phyloP scores from a whole-genome alignment of 768 basidiomycete species.

The Amanita molliuscula region DNA sequence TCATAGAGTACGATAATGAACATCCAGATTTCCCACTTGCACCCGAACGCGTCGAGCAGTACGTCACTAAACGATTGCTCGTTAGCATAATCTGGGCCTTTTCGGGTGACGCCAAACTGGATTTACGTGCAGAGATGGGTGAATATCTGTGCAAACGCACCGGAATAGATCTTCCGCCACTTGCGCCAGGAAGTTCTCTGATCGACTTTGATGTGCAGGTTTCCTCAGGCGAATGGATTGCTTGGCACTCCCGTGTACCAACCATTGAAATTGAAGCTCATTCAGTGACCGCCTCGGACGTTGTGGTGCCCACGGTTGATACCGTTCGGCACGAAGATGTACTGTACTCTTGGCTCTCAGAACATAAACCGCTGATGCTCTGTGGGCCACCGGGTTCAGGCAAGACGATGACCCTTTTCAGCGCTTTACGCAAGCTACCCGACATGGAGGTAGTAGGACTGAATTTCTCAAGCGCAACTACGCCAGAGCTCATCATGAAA shows the following conservation, averaged over 20 bases:
- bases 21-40: conserved; percentile 92
- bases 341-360: conserved; percentile 95
- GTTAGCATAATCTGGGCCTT: conserved; percentile 97
- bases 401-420: conserved; percentile 99
- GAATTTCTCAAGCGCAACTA: conserved; percentile 98
- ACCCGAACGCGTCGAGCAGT: conserved; percentile 79
- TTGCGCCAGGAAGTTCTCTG: conserved; percentile 68
- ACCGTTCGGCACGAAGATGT: conserved; percentile 98
- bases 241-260: conserved; percentile 90
- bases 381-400: conserved; percentile 99
- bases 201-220: conserved; percentile 96
- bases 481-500: conserved; percentile 95
- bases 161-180: conserved; percentile 79
- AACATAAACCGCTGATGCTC: conserved; percentile 96
- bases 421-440: conserved; percentile 91
- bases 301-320: conserved; percentile 97
- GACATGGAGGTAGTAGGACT: conserved; percentile 99
- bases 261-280: conserved; percentile 96
- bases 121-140: conserved; percentile 82
- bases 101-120: conserved; percentile 90
- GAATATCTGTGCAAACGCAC: conserved; percentile 78
- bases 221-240: conserved; percentile 73
- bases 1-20: conserved; percentile 90
- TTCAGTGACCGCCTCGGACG: conserved; percentile 88
- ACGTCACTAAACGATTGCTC: conserved; percentile 81